Evolutionary conservation across 2,329 filamentous ascomycete species (phyloP), one percentile per base, ranked within the genome.

Genomic region (Cordyceps cateniannulata): DNA sequence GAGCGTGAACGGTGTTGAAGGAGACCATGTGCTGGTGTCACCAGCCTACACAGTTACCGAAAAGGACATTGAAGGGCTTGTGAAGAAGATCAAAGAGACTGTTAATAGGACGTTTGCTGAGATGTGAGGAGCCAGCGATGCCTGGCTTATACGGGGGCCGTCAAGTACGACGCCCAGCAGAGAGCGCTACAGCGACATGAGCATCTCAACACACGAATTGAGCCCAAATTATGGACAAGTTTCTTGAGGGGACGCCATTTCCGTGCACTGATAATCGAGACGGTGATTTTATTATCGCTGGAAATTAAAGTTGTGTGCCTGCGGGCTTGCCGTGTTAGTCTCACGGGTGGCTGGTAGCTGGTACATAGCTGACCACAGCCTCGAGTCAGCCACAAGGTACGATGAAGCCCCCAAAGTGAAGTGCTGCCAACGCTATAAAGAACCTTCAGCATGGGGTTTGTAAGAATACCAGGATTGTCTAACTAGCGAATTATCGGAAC

Each of bases 1-100:
- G 3, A 68, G 66, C 1, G 62, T 63, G 20, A 64, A 69, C 25
- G 68, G 68, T 0, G 32, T 63, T 9, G 24, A 51, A 0, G 68
- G 68, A 8, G 68, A 70, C n/a, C 65, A 68, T 8, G 63, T 67
- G 12, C 53, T 68, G 9, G 55, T 70, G 9, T 63, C 66, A 2
- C 68, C 81, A 2, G 77, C 84, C 0, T 87, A 78, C 62, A 79
- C 61, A 69, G 72, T 10, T 68, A 73, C 49, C 67, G 70, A 63
- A 55, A 59, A 25, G 24, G 66, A 5, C 66, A 66, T 69, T 10
- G 49, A 58, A 20, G 44, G 63, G 2, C 69, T 69, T 29, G 66
- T 60, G n/a, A 7, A 22, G 2, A 67, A 58, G 20, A 63, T 64
- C 6, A 63, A 60, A 25, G 60, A 66, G 14, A 27, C 64, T 3